Evolutionary conservation across 129 eudicot genomes (phyloP).

Genomic region (Flaveria sonorensis): DNA sequence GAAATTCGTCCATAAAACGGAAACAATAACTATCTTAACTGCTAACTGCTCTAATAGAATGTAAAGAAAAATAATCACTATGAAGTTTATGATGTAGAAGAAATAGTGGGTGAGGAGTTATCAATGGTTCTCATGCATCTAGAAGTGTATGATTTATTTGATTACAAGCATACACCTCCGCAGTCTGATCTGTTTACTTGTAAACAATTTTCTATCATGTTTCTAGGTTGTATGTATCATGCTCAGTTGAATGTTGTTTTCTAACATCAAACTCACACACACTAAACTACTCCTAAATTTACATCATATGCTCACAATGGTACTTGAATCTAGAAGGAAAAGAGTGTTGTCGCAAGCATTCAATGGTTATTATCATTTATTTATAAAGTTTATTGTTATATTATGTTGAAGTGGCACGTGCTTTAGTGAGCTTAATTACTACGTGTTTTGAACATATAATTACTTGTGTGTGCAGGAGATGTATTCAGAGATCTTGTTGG

Average conservation of each 20-base stretch:
- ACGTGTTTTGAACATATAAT: constrained; percentile 18
- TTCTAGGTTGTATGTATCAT: not conserved
- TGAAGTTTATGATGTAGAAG: not conserved
- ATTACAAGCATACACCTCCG: not conserved
- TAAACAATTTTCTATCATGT: not conserved
- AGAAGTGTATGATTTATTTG: not conserved
- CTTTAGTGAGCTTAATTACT: constrained; percentile 17
- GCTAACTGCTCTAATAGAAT: not conserved
- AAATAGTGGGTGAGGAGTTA: not conserved
- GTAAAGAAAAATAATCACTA: not conserved
- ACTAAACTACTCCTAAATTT: too few species aligned
- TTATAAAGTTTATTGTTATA: constrained; percentile 9
- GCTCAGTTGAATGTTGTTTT: not conserved
- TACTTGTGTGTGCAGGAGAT: constrained; percentile 67
- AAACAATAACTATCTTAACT: not conserved
- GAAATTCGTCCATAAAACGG: not conserved
- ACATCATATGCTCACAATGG: too few species aligned
- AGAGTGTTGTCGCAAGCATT: not conserved
- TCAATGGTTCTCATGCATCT: not conserved
- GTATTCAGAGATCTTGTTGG: constrained; percentile 90
- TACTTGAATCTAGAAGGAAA: not conserved
- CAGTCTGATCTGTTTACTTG: not conserved
- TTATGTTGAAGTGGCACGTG: constrained; percentile 5
- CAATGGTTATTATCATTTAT: not conserved
- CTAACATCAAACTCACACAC: too few species aligned